Evolutionary conservation across 768 basidiomycete genomes (phyloP).

Genomic region (Lactarius sp.): DNA sequence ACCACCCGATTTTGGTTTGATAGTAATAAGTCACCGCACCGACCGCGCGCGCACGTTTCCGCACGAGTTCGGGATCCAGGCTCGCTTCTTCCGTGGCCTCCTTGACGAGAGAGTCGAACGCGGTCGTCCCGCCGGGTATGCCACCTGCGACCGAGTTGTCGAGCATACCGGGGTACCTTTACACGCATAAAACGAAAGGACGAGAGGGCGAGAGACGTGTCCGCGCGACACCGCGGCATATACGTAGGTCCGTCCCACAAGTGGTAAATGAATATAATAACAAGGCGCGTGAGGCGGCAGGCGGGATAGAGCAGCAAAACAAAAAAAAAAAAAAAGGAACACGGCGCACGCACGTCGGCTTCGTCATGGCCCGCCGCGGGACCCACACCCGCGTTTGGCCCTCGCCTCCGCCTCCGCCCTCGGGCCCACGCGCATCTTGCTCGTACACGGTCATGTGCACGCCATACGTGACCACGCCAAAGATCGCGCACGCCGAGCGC

Average conservation of each 20-base stretch:
- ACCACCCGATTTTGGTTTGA: conserved; percentile 62
- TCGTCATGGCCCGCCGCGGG: conserved; percentile 77
- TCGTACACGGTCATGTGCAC: conserved; percentile 84
- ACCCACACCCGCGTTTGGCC: conserved; percentile 68
- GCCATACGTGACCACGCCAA: conserved; percentile 88
- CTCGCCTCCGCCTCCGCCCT: conserved; percentile 25
- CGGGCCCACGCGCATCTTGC: conserved; percentile 31
- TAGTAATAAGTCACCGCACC: conserved; percentile 83
- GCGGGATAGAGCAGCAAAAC: background rate
- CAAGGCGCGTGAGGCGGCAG: background rate
- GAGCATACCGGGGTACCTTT: conserved; percentile 76
- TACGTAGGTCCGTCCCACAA: too few relatives aligned
- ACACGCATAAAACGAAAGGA: too few relatives aligned
- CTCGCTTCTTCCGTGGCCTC: conserved; percentile 95
- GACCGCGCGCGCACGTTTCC: conserved; percentile 49
- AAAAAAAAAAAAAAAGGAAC: background rate
- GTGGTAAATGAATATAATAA: background rate
- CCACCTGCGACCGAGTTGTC: conserved; percentile 95
- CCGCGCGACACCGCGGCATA: too few relatives aligned
- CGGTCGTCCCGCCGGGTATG: conserved; percentile 71
- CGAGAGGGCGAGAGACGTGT: too few relatives aligned
- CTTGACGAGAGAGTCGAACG: conserved; percentile 75
- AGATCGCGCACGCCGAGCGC: conserved; percentile 80
- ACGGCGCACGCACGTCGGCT: conserved; percentile 66
- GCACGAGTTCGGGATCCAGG: conserved; percentile 59